phyloP scores from a whole-genome alignment of 768 basidiomycete species.

The Porphyrellus cyaneotinctus region DNA sequence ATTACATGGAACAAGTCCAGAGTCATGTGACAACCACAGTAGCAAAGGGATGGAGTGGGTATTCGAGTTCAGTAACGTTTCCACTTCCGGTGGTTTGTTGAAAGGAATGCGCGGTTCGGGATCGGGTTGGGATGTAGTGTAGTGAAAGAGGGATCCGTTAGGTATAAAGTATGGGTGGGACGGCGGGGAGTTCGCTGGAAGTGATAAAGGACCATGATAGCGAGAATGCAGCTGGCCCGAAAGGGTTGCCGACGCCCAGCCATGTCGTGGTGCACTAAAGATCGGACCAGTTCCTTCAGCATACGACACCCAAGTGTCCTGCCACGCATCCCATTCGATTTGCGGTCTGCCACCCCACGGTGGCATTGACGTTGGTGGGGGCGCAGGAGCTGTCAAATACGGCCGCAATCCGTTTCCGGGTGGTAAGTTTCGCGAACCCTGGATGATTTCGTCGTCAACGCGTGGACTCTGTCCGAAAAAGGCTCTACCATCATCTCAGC shows the following conservation, averaged over 20 bases:
- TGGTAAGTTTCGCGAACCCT: not conserved
- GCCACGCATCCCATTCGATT: not conserved
- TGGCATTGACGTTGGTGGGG: not conserved
- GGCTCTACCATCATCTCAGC: slow-evolving; percentile 11
- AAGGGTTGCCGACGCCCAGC: not conserved
- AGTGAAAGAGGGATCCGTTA: not conserved
- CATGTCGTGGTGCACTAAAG: not conserved
- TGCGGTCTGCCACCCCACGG: not conserved
- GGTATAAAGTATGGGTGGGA: not conserved
- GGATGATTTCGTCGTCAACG: slow-evolving; percentile 10
- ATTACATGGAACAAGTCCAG: slow-evolving; percentile 21
- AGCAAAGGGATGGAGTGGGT: slow-evolving; percentile 37
- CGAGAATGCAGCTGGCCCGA: not conserved
- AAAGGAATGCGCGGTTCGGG: slow-evolving; percentile 15
- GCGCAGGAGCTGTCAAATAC: not conserved
- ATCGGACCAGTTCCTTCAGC: not conserved
- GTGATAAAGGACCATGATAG: not conserved
- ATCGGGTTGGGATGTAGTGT: not conserved
- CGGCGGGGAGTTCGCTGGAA: not conserved
- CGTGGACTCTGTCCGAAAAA: not conserved
- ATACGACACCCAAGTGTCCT: not conserved
- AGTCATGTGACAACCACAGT: slow-evolving; percentile 36
- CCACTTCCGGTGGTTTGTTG: slow-evolving; percentile 40
- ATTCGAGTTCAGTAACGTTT: slow-evolving; percentile 40
- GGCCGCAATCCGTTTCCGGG: not conserved